Percentiles rank a stretch among this genome's conserved stretches.
These are phyloP conservation scores for Aspergillus cejpii DNA, from an alignment of 2,329 filamentous ascomycete genomes.

Conservation along the genomic window DNA sequence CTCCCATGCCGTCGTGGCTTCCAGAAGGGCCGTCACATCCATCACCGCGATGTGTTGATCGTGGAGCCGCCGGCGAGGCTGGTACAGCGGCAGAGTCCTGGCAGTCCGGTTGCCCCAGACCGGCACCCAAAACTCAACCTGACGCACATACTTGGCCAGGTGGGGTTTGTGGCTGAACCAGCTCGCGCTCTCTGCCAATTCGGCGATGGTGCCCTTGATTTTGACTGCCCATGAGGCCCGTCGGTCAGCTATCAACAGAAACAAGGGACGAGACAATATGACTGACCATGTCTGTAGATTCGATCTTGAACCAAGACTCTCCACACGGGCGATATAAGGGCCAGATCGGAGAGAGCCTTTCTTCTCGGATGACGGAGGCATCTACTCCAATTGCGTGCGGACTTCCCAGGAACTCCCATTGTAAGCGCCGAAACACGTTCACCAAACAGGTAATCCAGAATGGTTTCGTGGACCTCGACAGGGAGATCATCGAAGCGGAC, in stretches of 20 bases:
- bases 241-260: neutral
- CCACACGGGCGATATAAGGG: conserved; percentile 56
- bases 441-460: conserved; percentile 65
- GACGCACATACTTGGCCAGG: conserved; percentile 59
- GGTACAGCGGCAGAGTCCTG: conserved; percentile 42
- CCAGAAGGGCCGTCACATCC: conserved; percentile 19
- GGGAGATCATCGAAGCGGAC: conserved; percentile 47
- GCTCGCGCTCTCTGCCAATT: conserved; percentile 51
- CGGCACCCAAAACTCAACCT: conserved; percentile 72
- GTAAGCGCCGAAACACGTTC: conserved; percentile 58
- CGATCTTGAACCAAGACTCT: conserved; percentile 62
- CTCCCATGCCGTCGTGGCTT: conserved; percentile 24
- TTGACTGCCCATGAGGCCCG: conserved; percentile 47
- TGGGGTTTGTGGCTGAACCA: conserved; percentile 57
- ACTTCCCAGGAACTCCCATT: conserved; percentile 50
- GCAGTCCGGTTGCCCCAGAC: conserved; percentile 55
- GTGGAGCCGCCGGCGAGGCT: conserved; percentile 20
- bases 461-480: conserved; percentile 64
- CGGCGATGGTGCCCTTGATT: conserved; percentile 62
- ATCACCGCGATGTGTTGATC: conserved; percentile 20
- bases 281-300: conserved; percentile 59
- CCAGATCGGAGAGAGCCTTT: conserved; percentile 60
- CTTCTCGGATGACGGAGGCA: conserved; percentile 60
- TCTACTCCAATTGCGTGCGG: conserved; percentile 56
- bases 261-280: conserved; percentile 1